Evolutionary conservation across 106 monocot species (phyloP), one percentile per base, ranked within the genome.

Genomic region (Posidonia australis): DNA sequence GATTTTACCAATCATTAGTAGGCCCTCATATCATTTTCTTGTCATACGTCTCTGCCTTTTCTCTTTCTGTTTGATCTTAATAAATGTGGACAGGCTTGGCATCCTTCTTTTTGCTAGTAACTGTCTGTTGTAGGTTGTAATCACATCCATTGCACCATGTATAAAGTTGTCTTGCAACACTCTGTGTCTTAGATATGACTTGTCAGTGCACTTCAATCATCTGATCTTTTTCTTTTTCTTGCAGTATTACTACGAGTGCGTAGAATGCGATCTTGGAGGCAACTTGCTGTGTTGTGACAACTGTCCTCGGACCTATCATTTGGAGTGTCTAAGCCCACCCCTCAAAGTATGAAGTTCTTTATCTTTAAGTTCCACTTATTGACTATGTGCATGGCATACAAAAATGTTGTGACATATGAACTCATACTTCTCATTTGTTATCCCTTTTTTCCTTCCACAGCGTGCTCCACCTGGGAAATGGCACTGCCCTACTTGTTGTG

Each of bases 221-320:
- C 30, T 43, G 16, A 20, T 21, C 28, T 17, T 20, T 61, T 36
- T 31, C 51, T 72, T 70, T 63, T 5, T 32, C 29, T 70, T 81
- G 62, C 82, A 96, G 96, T 72, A 90, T 64, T 90, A 80, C 48
- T 87, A 74, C 69, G 96, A 87, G 45, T 96, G 96, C 68, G 90
- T 80, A 72, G 80, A 72, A 72, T 96, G 96, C 61, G 75, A 87
- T 77, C 72, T 90, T 78, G 90, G 96, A 67, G 96, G 96, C 62
- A 85, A 85, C 81, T 77, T 96, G 77, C 80, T 96, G 0, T 96
- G 90, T 54, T 96, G 96, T 72, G 90, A 96, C 75, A 84, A 62
- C 55, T 96, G 96, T 75, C 90, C 96, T 63, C 71, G 77, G 14
- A 87, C 86, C 17, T 96, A 84, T 73, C 96, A 96, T 75, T 77